Evolutionary conservation across 2,329 filamentous ascomycete genomes (phyloP).

Genomic region (Nemania sp.): DNA sequence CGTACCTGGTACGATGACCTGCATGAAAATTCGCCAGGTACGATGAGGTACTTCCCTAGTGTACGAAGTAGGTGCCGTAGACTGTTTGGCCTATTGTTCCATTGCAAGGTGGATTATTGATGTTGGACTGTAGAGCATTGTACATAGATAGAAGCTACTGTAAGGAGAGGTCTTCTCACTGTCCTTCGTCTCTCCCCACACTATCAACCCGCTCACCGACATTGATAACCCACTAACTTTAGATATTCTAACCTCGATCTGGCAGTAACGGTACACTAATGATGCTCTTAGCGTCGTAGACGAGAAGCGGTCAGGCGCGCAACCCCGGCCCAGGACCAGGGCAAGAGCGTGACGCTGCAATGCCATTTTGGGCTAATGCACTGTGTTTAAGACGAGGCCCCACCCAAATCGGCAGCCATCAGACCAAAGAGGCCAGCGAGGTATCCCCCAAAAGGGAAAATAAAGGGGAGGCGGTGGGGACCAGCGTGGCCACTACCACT

Average conservation of each 20-base stretch:
- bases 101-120: no score
- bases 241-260: no score
- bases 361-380: constrained; percentile 13
- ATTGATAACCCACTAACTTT: not conserved
- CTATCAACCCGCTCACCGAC: constrained; percentile 18
- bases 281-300: constrained; percentile 3
- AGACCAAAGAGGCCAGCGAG: not conserved
- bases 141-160: no score
- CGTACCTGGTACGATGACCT: constrained; percentile 13
- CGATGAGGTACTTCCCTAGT: no score
- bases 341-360: constrained; percentile 14
- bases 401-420: not conserved
- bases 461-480: not conserved
- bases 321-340: not conserved
- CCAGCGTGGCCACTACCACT: not conserved
- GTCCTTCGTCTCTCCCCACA: no score
- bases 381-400: not conserved
- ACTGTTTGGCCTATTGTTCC: no score
- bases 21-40: no score
- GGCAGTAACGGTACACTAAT: not conserved
- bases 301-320: constrained; percentile 18
- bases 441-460: constrained; percentile 1
- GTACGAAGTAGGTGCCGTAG: no score
- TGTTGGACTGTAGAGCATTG: no score
- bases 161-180: no score